These are phyloP conservation scores for Aspergillus leporis DNA, from an alignment of 495 filamentous ascomycete species.

Conservation along the genomic window DNA sequence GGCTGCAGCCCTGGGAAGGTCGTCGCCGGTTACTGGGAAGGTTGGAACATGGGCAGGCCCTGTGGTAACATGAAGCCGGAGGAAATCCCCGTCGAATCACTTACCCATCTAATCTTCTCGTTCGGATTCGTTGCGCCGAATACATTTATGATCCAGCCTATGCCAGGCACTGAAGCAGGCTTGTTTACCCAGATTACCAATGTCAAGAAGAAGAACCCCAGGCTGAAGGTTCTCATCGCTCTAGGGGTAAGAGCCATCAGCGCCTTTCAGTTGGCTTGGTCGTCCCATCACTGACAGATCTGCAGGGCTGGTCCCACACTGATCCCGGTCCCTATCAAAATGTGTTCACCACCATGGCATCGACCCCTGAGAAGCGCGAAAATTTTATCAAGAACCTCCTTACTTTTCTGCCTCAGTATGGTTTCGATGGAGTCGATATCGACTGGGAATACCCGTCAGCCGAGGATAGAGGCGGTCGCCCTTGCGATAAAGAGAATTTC, in stretches of 20 bases:
- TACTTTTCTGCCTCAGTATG: constrained; percentile 40
- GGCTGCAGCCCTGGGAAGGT: neutral
- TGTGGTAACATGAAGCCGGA: constrained; percentile 8
- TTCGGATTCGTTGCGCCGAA: constrained; percentile 13
- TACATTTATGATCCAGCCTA: constrained; percentile 5
- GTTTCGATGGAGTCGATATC: constrained; percentile 55
- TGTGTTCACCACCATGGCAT: constrained; percentile 22
- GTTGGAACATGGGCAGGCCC: neutral
- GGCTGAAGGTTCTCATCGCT: neutral
- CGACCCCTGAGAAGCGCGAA: constrained; percentile 20
- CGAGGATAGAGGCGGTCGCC: constrained; percentile 41
- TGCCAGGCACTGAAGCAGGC: neutral
- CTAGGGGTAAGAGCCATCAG: constrained; percentile 9
- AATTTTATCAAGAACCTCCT: constrained; percentile 39
- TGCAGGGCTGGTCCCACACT: constrained; percentile 14
- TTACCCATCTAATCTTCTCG: constrained; percentile 9
- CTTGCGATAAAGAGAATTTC: constrained; percentile 43
- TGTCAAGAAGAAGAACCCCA: constrained; percentile 8
- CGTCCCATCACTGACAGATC: neutral
- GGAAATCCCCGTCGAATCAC: constrained; percentile 11
- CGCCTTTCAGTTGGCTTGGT: neutral
- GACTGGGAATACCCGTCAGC: constrained; percentile 31
- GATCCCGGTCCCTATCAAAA: neutral
- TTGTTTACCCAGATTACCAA: neutral
- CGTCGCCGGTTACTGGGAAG: constrained; percentile 14